phyloP scores from a whole-genome alignment of 208 protist species.

The Wallacemonas sp. region DNA sequence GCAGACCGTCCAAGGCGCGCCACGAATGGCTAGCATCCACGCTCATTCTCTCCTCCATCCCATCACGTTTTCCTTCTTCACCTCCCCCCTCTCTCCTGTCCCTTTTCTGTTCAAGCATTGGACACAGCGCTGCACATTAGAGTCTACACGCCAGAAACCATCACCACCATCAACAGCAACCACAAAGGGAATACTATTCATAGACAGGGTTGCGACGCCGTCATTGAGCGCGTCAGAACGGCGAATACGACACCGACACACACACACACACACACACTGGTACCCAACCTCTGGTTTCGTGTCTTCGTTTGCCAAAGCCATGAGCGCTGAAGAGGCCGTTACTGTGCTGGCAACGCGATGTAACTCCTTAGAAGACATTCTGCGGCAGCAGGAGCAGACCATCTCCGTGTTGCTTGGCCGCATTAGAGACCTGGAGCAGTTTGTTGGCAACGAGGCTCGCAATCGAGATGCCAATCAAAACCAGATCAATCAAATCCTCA shows the following conservation, averaged over 20 bases:
- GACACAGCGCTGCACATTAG: too few species aligned
- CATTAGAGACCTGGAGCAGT: conserved; percentile 77
- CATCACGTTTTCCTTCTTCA: neutral
- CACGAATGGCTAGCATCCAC: neutral
- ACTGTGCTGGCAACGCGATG: conserved; percentile 54
- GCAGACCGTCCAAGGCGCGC: too few species aligned
- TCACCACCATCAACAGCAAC: too few species aligned
- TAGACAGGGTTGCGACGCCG: too few species aligned
- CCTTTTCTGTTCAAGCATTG: conserved; percentile 1
- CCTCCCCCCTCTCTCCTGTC: conserved; percentile 12
- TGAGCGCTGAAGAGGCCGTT: conserved; percentile 31
- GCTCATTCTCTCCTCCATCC: neutral
- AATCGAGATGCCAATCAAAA: conserved; percentile 49
- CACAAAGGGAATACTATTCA: too few species aligned
- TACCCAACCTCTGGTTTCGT: too few species aligned
- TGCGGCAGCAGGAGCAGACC: conserved; percentile 72
- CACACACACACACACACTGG: too few species aligned
- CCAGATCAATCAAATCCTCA: conserved; percentile 36
- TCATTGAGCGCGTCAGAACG: too few species aligned
- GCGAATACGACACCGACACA: too few species aligned
- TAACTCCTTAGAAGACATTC: conserved; percentile 81
- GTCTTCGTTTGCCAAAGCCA: too few species aligned
- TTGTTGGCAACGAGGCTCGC: conserved; percentile 48
- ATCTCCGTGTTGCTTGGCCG: conserved; percentile 62
- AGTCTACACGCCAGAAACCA: too few species aligned